These are phyloP conservation scores for Lachancea meyersii DNA, from an alignment of 805 yeast species.

Conservation along the genomic window DNA sequence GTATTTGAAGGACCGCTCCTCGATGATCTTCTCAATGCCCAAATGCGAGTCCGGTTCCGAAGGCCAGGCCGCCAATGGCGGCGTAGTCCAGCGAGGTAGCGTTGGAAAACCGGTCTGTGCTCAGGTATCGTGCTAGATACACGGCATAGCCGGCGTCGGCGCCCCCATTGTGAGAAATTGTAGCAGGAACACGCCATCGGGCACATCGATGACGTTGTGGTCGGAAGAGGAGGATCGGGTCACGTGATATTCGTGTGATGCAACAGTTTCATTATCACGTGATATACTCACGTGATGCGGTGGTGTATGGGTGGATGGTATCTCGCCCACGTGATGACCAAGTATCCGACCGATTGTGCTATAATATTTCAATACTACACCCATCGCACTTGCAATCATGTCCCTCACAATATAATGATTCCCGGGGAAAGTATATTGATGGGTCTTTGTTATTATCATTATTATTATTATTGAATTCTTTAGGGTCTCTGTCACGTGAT, in stretches of 20 bases:
- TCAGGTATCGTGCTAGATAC: constrained; percentile 45
- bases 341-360: neutral
- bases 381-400: neutral
- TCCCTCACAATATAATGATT: neutral
- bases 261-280: too few species aligned
- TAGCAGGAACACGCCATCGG: constrained; percentile 44
- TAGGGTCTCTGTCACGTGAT: neutral
- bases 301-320: neutral
- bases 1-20: constrained; percentile 29
- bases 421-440: neutral
- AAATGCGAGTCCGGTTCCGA: constrained; percentile 46
- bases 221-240: too few species aligned
- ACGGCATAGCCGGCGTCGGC: constrained; percentile 51
- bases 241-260: too few species aligned
- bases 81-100: constrained; percentile 47
- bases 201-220: constrained; percentile 17
- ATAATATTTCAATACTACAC: neutral
- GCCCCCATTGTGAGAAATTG: constrained; percentile 52
- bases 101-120: constrained; percentile 39
- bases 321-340: too few species aligned
- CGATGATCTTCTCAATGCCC: constrained; percentile 33
- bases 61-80: constrained; percentile 52
- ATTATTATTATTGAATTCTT: neutral
- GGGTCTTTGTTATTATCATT: neutral
- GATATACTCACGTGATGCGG: neutral